phyloP scores from a whole-genome alignment of 768 basidiomycete species.

The Imleria badia region DNA sequence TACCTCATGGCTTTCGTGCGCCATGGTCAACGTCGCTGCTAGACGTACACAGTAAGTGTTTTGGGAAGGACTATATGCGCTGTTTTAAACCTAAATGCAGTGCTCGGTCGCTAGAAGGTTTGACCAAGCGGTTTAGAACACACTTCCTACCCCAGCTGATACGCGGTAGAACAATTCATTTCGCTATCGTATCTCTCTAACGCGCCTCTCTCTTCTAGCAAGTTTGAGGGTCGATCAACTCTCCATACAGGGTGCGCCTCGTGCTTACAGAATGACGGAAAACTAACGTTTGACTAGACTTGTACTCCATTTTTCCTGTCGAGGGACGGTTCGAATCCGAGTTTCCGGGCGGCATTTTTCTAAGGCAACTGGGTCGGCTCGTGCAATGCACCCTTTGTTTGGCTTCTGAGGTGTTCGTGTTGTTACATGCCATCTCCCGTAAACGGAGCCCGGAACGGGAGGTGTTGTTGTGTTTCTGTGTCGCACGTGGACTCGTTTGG shows the following conservation, averaged over 20 bases:
- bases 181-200: slow-evolving; percentile 4
- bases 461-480: slow-evolving; percentile 27
- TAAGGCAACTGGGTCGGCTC: slow-evolving; percentile 26
- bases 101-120: slow-evolving; percentile 13
- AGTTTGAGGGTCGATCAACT: slow-evolving; percentile 25
- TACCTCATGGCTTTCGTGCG: slow-evolving; percentile 28
- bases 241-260: slow-evolving; percentile 18
- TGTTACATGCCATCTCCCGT: slow-evolving; percentile 16
- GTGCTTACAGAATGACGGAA: background rate
- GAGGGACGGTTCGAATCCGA: slow-evolving; percentile 30
- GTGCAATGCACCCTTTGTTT: slow-evolving; percentile 26
- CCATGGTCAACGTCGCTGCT: slow-evolving; percentile 22
- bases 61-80: background rate
- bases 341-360: slow-evolving; percentile 36
- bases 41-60: slow-evolving; percentile 22
- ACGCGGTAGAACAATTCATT: slow-evolving; percentile 26
- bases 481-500: slow-evolving; percentile 31
- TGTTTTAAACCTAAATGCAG: slow-evolving; percentile 10
- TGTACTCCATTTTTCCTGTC: slow-evolving; percentile 15
- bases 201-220: slow-evolving; percentile 9
- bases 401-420: slow-evolving; percentile 23
- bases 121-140: slow-evolving; percentile 35
- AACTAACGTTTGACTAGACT: slow-evolving; percentile 11
- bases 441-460: slow-evolving; percentile 28
- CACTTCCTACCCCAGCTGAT: slow-evolving; percentile 42